phyloP scores from a whole-genome alignment of 768 basidiomycete genomes.

The Lepiota brunneoincarnata region DNA sequence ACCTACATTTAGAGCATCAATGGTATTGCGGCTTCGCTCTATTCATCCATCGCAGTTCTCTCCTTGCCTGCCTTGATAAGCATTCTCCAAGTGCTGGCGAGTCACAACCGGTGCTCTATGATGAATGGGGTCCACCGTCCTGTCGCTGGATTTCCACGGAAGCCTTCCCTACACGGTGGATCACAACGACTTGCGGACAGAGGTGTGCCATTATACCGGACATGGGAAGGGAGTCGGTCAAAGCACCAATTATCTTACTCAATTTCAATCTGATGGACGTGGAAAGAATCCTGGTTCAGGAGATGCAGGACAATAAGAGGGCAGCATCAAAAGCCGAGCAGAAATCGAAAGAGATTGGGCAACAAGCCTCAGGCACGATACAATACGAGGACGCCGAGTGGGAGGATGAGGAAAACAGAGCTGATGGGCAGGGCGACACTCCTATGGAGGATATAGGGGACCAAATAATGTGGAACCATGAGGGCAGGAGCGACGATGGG shows the following conservation, averaged over 20 bases:
- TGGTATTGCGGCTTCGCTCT: slow-evolving; percentile 24
- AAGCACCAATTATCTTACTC: slow-evolving; percentile 16
- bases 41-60: slow-evolving; percentile 30
- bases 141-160: slow-evolving; percentile 32
- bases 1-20: not conserved
- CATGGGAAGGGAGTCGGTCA: not conserved
- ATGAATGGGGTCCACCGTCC: slow-evolving; percentile 29
- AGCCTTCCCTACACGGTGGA: slow-evolving; percentile 32
- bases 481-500: not conserved
- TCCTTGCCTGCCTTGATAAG: slow-evolving; percentile 11
- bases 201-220: slow-evolving; percentile 24
- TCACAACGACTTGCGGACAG: slow-evolving; percentile 34
- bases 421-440: not conserved
- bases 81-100: not conserved
- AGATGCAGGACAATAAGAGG: slow-evolving; percentile 1
- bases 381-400: too few relatives aligned
- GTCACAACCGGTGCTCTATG: slow-evolving; percentile 21
- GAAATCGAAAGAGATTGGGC: too few relatives aligned
- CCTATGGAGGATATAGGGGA: not conserved
- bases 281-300: slow-evolving; percentile 1
- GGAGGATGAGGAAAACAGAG: not conserved
- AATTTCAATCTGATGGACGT: slow-evolving; percentile 29
- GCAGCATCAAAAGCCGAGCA: too few relatives aligned
- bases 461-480: too few relatives aligned
- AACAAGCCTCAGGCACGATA: too few relatives aligned